Evolutionary conservation across 768 basidiomycete genomes (phyloP), one percentile per base, ranked within the genome.

Genomic region (Infundibulicybe gibba): DNA sequence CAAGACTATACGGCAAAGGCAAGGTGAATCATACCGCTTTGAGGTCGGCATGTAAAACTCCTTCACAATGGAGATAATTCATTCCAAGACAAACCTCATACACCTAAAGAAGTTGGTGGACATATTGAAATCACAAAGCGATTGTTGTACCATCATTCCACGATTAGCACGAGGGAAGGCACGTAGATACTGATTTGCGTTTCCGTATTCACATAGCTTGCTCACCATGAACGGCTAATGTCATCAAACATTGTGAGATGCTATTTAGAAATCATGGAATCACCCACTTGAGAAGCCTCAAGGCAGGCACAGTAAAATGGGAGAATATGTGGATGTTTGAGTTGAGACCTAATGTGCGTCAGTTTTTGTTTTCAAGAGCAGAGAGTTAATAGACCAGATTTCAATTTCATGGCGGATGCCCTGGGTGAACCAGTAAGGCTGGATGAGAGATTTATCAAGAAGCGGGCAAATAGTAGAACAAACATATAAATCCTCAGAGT

Each of bases 401-500:
- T 20, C 19, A 12, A 44, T 32, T 32, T 44, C 43, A 32, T 32
- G 17, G 14, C 32, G 43, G 6, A 44, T 32, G 5, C 10, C 32
- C 43, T 44, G n/a, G 35, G 17, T 14, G 35, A 14, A 15, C 33
- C 10, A 15, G 33, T 34, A 34, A 34, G 4, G 17, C 10, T 10
- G 17, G 17, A 38, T 38, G 35, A 14, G 25, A 25, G 8, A 25
- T 25, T 8, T 25, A n/a, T n/a, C n/a, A 25, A 25, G 4, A 25
- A 25, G 25, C 25, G 25, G 8, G 25, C 25, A 25, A 8, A 3
- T 1, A n/a, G n/a, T n/a, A n/a, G 30, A 32, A 32, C 53, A 47
- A 47, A 64, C 66, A 54, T 53, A 44, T 14, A 61, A 31, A 49
- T 61, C 61, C 38, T 61, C 61, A 2, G 64, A 67, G 42, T 59